phyloP scores from a whole-genome alignment of 306 rosid genomes.

The Cyamopsis tetragonoloba region DNA sequence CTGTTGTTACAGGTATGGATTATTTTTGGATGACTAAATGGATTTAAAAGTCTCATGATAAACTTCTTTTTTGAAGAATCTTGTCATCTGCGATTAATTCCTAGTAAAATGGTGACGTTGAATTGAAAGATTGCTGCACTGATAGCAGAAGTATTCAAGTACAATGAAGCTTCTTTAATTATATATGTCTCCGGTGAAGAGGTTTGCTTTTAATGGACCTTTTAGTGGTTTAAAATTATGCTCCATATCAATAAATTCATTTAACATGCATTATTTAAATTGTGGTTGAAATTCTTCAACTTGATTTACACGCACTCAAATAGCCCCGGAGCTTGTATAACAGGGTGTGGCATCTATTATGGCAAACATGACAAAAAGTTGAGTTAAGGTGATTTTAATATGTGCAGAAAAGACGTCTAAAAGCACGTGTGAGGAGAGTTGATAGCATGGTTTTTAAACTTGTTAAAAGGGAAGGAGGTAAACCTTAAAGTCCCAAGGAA shows the following conservation, averaged over 20 bases:
- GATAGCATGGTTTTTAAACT: no score
- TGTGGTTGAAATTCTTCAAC: background rate
- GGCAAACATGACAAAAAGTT: no score
- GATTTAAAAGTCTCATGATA: conserved; percentile 5
- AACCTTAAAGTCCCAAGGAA: no score
- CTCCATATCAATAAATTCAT: background rate
- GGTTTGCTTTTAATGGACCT: conserved; percentile 44
- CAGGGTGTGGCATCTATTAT: no score
- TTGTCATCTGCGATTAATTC: background rate
- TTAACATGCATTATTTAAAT: no score
- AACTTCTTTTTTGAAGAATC: background rate
- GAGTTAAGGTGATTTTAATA: no score
- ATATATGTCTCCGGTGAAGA: conserved; percentile 91
- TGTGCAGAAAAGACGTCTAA: no score
- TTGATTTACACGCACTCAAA: background rate
- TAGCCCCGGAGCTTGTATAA: background rate
- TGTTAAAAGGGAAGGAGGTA: no score
- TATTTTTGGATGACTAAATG: background rate
- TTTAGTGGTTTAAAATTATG: background rate
- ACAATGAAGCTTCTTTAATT: conserved; percentile 42
- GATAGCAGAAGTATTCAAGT: conserved; percentile 50
- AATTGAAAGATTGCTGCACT: conserved; percentile 62
- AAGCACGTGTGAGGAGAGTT: no score
- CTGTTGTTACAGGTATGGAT: conserved; percentile 71
- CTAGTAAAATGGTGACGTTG: background rate